Evolutionary conservation across 495 filamentous ascomycete species (phyloP).

Genomic region (Neurospora sp.): DNA sequence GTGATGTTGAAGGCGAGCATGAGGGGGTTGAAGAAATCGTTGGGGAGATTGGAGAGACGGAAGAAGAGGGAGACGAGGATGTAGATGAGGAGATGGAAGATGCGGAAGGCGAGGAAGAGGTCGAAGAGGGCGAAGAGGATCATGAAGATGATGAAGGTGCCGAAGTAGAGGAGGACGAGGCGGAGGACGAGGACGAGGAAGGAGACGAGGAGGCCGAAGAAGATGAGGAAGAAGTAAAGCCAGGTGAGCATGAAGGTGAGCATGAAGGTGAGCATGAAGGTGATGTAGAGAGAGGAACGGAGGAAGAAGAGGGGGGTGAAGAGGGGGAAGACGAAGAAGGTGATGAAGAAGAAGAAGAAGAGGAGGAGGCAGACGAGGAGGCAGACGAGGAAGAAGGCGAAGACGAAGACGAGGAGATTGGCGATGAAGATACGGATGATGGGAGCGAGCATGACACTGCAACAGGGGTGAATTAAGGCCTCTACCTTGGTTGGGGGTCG

Average conservation of each 20-base stretch:
- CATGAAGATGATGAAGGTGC: neutral
- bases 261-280: neutral
- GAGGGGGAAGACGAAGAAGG: neutral
- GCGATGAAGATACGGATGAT: neutral
- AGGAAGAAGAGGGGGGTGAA: neutral
- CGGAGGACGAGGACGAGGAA: neutral
- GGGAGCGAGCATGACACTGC: neutral
- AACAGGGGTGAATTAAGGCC: neutral
- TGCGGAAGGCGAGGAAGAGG: conserved; percentile 15
- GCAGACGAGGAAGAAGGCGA: neutral
- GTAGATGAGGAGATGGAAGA: conserved; percentile 8
- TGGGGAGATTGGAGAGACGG: conserved; percentile 12
- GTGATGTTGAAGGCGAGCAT: conserved; percentile 15
- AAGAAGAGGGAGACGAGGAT: conserved; percentile 6
- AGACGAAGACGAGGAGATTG: conserved; percentile 3
- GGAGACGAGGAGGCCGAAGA: neutral
- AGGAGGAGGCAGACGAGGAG: neutral
- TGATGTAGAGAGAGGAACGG: conserved; percentile 4
- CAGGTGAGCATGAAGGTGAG: neutral
- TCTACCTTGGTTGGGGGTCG: neutral
- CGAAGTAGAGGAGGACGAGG: conserved; percentile 2
- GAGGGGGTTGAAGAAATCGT: conserved; percentile 17
- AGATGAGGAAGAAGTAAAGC: neutral
- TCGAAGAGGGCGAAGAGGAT: conserved; percentile 3
- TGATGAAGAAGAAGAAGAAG: neutral